These are phyloP conservation scores for Podila horticola DNA, from an alignment of 192 early-diverging fungal genomes.

Conservation along the genomic window DNA sequence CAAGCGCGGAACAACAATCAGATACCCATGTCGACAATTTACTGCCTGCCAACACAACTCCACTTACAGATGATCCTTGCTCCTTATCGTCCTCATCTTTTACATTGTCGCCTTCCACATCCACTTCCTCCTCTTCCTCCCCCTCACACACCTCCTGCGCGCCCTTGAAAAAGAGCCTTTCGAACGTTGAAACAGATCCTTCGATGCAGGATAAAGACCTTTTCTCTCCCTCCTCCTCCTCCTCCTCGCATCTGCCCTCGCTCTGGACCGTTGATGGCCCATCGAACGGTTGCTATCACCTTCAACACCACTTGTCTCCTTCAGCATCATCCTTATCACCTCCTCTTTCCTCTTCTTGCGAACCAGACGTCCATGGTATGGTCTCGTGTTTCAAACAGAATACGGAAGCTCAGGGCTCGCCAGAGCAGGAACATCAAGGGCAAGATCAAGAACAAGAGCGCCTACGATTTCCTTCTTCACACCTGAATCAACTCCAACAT, in stretches of 20 bases:
- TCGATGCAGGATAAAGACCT: not conserved
- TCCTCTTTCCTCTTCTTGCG: not conserved
- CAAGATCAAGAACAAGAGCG: not conserved
- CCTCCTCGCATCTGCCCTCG: not conserved
- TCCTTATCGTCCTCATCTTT: too few species aligned
- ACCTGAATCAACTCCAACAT: not conserved
- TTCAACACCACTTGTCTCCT: not conserved
- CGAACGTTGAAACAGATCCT: not conserved
- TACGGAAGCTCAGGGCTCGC: not conserved
- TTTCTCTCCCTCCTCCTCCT: not conserved
- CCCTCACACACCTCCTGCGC: not conserved
- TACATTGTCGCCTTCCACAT: too few species aligned
- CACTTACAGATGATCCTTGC: too few species aligned
- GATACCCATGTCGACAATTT: not conserved
- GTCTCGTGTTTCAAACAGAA: not conserved
- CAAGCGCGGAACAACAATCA: too few species aligned
- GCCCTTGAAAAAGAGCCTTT: not conserved
- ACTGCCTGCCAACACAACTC: not conserved
- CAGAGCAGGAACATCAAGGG: not conserved
- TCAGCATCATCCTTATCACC: not conserved
- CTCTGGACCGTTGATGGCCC: not conserved
- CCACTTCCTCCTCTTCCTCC: not conserved
- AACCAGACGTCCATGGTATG: not conserved
- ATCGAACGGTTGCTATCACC: not conserved
- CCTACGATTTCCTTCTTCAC: not conserved